These are phyloP conservation scores for Viscum album DNA, from an alignment of 177 flowering plant genomes.

Conservation along the genomic window DNA sequence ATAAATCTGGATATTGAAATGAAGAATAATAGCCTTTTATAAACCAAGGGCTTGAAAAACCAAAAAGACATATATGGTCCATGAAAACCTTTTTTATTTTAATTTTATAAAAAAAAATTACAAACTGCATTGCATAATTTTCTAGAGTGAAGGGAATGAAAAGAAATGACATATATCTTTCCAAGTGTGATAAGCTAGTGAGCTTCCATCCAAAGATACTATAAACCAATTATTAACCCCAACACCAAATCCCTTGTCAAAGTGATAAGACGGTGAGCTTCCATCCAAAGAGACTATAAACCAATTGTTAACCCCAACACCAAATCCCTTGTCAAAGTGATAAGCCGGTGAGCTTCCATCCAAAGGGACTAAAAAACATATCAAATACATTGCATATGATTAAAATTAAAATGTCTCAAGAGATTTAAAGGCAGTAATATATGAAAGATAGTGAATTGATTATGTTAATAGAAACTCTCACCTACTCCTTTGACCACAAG, in stretches of 20 bases:
- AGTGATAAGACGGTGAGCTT: slow-evolving; percentile 64
- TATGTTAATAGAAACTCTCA: slow-evolving; percentile 12
- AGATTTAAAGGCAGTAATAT: not conserved
- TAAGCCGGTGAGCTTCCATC: slow-evolving; percentile 87
- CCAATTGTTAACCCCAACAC: slow-evolving; percentile 56
- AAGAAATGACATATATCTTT: no score
- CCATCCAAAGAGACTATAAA: slow-evolving; percentile 96
- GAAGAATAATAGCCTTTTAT: not conserved
- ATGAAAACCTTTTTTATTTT: no score
- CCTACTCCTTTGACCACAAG: slow-evolving; percentile 80
- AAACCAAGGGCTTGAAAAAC: not conserved
- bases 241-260: slow-evolving; percentile 44
- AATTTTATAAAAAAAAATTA: no score
- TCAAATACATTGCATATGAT: not conserved
- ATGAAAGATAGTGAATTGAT: not conserved
- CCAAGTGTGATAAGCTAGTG: no score
- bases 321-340: slow-evolving; percentile 47
- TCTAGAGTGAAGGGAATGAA: no score
- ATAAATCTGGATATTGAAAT: slow-evolving; percentile 48
- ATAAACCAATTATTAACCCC: slow-evolving; percentile 67
- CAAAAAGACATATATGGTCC: no score
- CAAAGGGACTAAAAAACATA: slow-evolving; percentile 59
- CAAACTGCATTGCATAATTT: no score
- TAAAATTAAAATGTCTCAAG: not conserved
- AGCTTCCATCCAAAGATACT: no score